phyloP scores from a whole-genome alignment of 2,329 filamentous ascomycete species.

The Pseudogymnoascus verrucosus region DNA sequence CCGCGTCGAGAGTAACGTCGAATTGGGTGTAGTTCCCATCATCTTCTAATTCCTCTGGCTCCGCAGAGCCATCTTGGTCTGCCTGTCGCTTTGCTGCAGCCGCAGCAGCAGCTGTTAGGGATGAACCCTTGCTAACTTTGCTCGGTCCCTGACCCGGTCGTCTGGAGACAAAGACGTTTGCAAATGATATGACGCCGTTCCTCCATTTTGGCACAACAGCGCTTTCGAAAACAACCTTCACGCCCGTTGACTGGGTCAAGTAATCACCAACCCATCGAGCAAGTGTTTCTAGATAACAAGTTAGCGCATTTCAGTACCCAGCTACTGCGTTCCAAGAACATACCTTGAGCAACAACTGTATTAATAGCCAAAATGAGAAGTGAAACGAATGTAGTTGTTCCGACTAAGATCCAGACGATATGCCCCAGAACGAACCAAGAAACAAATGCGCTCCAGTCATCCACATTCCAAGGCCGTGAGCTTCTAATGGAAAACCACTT shows the following conservation, averaged over 20 bases:
- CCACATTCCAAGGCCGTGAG: slow-evolving; percentile 85
- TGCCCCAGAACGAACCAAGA: slow-evolving; percentile 95
- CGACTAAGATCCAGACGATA: slow-evolving; percentile 89
- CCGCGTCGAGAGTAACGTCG: slow-evolving; percentile 86
- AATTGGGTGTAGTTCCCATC: slow-evolving; percentile 98
- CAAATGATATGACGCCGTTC: slow-evolving; percentile 90
- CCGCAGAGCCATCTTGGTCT: slow-evolving; percentile 26
- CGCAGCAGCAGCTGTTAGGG: slow-evolving; percentile 72
- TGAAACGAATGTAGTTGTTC: slow-evolving; percentile 95
- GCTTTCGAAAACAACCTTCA: slow-evolving; percentile 93
- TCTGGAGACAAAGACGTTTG: slow-evolving; percentile 91
- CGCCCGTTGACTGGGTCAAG: slow-evolving; percentile 82
- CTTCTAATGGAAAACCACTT: slow-evolving; percentile 98
- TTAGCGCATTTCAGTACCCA: slow-evolving; percentile 16
- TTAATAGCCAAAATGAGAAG: slow-evolving; percentile 86
- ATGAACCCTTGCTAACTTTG: slow-evolving; percentile 87
- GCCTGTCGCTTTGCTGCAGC: slow-evolving; percentile 63
- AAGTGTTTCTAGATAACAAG: slow-evolving; percentile 60
- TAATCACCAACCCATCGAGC: slow-evolving; percentile 94
- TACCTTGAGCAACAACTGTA: slow-evolving; percentile 89
- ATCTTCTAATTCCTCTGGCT: slow-evolving; percentile 49
- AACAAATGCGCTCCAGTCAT: slow-evolving; percentile 91
- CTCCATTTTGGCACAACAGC: slow-evolving; percentile 96
- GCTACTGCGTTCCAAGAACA: slow-evolving; percentile 25
- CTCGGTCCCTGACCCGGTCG: slow-evolving; percentile 74